Base-by-base conservation (phyloP, 257 asterid genomes). In the Solanum peruvianum region DNA sequence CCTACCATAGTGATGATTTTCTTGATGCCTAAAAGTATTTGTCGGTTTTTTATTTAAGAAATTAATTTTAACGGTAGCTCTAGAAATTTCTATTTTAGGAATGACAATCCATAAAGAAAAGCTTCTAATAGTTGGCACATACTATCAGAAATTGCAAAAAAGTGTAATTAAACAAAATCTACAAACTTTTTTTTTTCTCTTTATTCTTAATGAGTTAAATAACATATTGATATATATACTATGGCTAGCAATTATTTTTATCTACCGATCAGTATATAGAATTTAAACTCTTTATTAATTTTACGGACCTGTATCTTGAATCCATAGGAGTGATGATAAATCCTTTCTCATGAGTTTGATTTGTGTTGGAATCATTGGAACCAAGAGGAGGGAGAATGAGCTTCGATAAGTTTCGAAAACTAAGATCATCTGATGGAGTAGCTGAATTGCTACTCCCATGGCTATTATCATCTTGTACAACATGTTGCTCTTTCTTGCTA, bases 301-400 rank as follows among this genome's bases (percentile, higher is more conserved):
- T 2, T 31, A 58, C 21, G 86, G 1, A 96, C 99, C 98, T 87
- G 94, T 95, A 95, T 90, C 89, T 91, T 4, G 98, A 89, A 77
- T 91, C 93, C 98, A 94, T 93, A 60, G 98, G 98, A 49, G 92
- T 91, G 88, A 96, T 91, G 87, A 92, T 89, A 80, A 85, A 89
- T 18, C 92, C 86, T 20, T 87, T 89, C 87, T 83, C 64, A 31
- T 41, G 82, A 23, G 80, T 62, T 44, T 72, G 76, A 33, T 67
- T 75, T 11, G 66, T 90, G 84, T 21, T 86, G 42, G 31, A 58
- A 52, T 85, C 92, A 18, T 96, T 88, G 87, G 90, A 91, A 37
- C 98, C 99, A 73, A 96, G 90, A 9, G 98, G 99, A 58, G 99
- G 98, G 82, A 96, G 91, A 5, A 95, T 93, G 31, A 94, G 89